Evolutionary conservation across 1,284 basidiomycete genomes (phyloP).

Genomic region (Anthracocystis walkeri): DNA sequence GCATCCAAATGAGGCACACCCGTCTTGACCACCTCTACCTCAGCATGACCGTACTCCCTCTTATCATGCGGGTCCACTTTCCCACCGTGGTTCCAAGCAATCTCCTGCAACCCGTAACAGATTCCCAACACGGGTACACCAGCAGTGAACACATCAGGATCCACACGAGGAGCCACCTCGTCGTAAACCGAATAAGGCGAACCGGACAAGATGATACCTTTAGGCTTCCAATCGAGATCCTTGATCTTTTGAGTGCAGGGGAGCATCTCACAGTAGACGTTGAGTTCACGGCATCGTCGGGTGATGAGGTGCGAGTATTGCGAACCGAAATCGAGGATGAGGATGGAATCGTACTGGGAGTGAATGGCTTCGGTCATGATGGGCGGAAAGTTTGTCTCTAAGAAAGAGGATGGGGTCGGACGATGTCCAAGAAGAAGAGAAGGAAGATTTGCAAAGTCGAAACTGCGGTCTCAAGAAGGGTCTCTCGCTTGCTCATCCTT

Average conservation of each 20-base stretch:
- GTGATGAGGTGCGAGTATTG: slow-evolving; percentile 99
- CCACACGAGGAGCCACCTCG: slow-evolving; percentile 89
- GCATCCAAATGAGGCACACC: slow-evolving; percentile 75
- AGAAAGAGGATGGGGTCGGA: slow-evolving; percentile 24
- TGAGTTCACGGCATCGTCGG: slow-evolving; percentile 95
- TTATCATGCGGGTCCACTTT: slow-evolving; percentile 89
- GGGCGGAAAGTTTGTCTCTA: slow-evolving; percentile 7
- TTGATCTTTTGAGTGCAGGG: slow-evolving; percentile 94
- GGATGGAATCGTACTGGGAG: slow-evolving; percentile 94
- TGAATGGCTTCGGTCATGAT: slow-evolving; percentile 76
- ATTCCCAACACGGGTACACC: slow-evolving; percentile 95
- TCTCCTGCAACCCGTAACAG: slow-evolving; percentile 99
- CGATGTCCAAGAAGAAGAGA: slow-evolving; percentile 47
- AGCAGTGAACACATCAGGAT: slow-evolving; percentile 90
- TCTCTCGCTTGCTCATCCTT: not conserved
- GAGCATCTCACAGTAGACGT: slow-evolving; percentile 97
- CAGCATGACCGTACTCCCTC: slow-evolving; percentile 94
- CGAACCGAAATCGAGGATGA: slow-evolving; percentile 97
- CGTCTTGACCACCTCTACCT: slow-evolving; percentile 80
- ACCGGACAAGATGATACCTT: slow-evolving; percentile 97
- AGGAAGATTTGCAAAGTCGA: slow-evolving; percentile 5
- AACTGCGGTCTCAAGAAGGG: slow-evolving; percentile 1
- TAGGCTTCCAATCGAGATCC: slow-evolving; percentile 92
- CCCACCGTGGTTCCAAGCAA: slow-evolving; percentile 89
- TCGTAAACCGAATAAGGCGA: slow-evolving; percentile 99